Conservation (phyloP, 2,329 filamentous ascomycete genomes). For the Raffaelea arxii region DNA sequence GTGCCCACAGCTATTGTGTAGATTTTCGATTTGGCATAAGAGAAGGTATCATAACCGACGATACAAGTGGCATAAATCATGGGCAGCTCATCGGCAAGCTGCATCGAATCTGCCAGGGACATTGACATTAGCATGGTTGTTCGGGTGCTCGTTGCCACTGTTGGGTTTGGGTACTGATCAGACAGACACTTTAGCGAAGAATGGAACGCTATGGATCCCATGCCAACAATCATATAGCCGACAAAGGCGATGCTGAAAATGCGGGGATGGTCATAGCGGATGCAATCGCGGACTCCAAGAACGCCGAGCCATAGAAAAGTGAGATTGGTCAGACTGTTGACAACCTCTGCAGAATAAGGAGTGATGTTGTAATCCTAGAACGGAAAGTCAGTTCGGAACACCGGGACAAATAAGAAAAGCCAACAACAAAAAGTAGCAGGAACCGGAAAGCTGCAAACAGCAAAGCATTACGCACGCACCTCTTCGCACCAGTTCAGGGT, state of each 20-base stretch:
- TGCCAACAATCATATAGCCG: conserved; percentile 43
- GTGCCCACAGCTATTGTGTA: conserved; percentile 41
- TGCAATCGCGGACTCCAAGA: conserved; percentile 65
- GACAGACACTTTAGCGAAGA: conserved; percentile 43
- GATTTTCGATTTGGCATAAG: conserved; percentile 47
- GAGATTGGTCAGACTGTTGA: conserved; percentile 66
- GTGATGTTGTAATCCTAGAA: conserved; percentile 26
- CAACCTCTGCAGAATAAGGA: conserved; percentile 24
- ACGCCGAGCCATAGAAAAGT: conserved; percentile 71
- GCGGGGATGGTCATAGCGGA: conserved; percentile 59
- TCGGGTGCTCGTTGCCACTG: too few species aligned
- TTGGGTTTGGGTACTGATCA: too few species aligned
- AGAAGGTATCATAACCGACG: conserved; percentile 59
- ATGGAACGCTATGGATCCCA: conserved; percentile 48
- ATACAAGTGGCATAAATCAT: conserved; percentile 52
- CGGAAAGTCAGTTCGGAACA: background rate
- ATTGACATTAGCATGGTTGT: too few species aligned
- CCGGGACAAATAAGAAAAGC: too few species aligned
- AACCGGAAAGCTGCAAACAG: background rate
- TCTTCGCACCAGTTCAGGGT: conserved; percentile 31
- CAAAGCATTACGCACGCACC: conserved; percentile 13
- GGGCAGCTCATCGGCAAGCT: conserved; percentile 49
- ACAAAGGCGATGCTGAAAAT: conserved; percentile 61
- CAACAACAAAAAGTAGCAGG: background rate
- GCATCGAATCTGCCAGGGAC: conserved; percentile 49